Evolutionary conservation across 2,329 filamentous ascomycete genomes (phyloP).

Genomic region (Venturia asperata): DNA sequence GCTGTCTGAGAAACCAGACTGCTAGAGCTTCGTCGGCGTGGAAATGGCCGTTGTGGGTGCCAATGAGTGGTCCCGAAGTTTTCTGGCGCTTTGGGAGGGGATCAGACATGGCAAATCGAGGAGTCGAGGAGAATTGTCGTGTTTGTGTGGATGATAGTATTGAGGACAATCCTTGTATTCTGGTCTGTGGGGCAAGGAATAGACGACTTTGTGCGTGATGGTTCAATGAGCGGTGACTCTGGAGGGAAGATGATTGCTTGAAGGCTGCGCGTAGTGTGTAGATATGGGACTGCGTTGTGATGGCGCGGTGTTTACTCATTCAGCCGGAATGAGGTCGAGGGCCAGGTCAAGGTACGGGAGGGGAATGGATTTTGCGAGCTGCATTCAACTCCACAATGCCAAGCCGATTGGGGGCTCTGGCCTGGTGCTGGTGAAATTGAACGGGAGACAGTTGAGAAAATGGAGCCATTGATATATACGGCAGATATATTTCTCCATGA

Average conservation of each 20-base stretch:
- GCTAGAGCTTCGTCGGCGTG: slow-evolving; percentile 97
- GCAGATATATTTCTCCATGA: too few relatives aligned
- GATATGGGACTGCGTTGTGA: background rate
- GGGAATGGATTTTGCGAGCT: background rate
- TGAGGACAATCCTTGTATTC: background rate
- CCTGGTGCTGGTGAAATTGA: background rate
- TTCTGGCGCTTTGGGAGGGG: slow-evolving; percentile 66
- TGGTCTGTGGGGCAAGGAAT: background rate
- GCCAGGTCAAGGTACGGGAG: background rate
- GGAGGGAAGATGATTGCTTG: background rate
- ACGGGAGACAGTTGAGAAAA: background rate
- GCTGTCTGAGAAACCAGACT: slow-evolving; percentile 86
- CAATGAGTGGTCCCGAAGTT: slow-evolving; percentile 65
- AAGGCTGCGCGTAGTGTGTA: background rate
- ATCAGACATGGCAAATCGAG: slow-evolving; percentile 4
- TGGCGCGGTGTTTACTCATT: background rate
- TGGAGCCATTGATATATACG: too few relatives aligned
- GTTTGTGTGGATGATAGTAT: background rate
- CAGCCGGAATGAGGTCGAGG: background rate
- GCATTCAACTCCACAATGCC: background rate
- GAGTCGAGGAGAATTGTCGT: background rate
- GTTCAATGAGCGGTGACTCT: background rate
- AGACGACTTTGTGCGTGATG: background rate
- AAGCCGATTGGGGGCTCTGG: background rate
- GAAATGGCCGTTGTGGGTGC: slow-evolving; percentile 97